A percentile compares a stretch with the other conserved stretches of the same genome.
phyloP scores from a whole-genome alignment of 441 rosid genomes.

The Brassica balearica region DNA sequence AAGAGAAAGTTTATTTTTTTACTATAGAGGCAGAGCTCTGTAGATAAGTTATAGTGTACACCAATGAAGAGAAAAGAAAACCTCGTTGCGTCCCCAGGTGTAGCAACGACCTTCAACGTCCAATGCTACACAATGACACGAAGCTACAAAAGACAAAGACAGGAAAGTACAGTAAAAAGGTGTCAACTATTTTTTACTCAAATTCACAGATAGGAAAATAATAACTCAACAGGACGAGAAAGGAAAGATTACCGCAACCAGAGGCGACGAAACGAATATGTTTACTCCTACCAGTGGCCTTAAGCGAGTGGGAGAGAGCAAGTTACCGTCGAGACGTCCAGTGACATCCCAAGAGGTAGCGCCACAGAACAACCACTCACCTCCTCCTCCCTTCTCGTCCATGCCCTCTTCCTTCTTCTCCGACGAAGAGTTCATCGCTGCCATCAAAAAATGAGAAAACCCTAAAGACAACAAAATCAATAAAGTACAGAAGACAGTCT shows the following conservation, averaged over 20 bases:
- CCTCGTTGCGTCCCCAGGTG: conserved; percentile 99
- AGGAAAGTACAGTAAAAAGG: not conserved
- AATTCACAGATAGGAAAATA: not conserved
- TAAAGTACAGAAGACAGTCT: too few relatives aligned
- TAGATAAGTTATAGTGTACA: too few relatives aligned
- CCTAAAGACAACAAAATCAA: too few relatives aligned
- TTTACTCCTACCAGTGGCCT: conserved; percentile 83
- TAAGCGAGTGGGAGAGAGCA: conserved; percentile 87
- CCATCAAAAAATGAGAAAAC: too few relatives aligned
- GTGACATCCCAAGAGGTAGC: conserved; percentile 78
- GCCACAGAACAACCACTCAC: conserved; percentile 41
- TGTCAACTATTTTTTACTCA: not conserved
- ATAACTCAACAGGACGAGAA: not conserved
- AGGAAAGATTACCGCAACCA: conserved; percentile 70
- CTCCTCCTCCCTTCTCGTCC: too few relatives aligned
- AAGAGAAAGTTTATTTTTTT: too few relatives aligned
- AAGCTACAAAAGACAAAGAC: conserved; percentile 49
- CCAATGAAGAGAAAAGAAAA: conserved; percentile 22
- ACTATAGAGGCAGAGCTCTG: too few relatives aligned
- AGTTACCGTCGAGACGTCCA: conserved; percentile 80
- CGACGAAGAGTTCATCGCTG: too few relatives aligned
- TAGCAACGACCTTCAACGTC: conserved; percentile 95
- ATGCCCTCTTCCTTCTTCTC: too few relatives aligned
- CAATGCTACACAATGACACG: conserved; percentile 97
- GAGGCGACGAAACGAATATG: conserved; percentile 87